Evolutionary conservation across 805 yeast species (phyloP).

Genomic region (Myxozyma neglecta): DNA sequence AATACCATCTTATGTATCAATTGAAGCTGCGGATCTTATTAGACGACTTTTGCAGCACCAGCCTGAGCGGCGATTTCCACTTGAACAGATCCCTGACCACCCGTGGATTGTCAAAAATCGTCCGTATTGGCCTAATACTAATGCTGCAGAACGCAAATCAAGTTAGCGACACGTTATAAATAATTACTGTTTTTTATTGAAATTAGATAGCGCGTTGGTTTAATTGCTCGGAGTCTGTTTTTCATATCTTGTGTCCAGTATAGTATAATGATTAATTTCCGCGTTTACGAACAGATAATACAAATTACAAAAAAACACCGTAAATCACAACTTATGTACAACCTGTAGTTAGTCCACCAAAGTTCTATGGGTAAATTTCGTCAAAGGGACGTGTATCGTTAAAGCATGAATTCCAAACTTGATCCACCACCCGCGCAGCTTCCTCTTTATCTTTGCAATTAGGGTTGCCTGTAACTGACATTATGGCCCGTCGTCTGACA

Average conservation of each 20-base stretch:
- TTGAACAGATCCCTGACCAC: conserved; percentile 65
- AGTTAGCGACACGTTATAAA: not conserved
- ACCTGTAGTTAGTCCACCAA: too few relatives aligned
- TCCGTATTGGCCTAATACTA: conserved; percentile 53
- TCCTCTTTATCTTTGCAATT: conserved; percentile 67
- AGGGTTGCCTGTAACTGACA: conserved; percentile 86
- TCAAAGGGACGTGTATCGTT: conserved; percentile 96
- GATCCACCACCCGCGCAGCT: conserved; percentile 76
- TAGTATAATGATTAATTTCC: not conserved
- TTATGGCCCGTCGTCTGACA: conserved; percentile 80
- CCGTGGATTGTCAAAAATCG: conserved; percentile 79
- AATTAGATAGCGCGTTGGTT: not conserved
- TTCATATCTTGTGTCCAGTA: not conserved
- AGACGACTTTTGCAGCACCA: conserved; percentile 60
- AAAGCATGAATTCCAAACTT: conserved; percentile 91
- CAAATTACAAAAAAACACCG: not conserved
- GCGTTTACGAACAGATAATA: not conserved
- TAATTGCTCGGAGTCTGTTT: not conserved
- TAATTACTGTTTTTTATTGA: too few relatives aligned
- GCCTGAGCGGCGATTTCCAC: conserved; percentile 63
- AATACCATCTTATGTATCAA: conserved; percentile 68
- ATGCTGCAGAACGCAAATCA: not conserved
- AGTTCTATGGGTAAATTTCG: conserved; percentile 62
- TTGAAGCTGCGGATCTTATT: conserved; percentile 78
- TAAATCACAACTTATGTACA: not conserved